phyloP scores from a whole-genome alignment of 257 asterid genomes.

The Przewalskia tangutica region DNA sequence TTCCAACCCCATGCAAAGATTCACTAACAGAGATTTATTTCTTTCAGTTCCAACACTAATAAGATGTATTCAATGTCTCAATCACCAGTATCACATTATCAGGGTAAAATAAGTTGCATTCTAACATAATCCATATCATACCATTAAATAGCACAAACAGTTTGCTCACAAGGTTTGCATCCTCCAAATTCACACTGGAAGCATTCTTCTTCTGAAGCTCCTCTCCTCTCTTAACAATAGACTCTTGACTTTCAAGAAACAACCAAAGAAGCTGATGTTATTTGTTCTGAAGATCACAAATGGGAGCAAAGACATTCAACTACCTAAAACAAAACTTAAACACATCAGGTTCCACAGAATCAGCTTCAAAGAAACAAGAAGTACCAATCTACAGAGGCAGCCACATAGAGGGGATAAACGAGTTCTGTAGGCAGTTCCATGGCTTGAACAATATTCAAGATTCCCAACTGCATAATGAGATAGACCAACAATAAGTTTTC shows the following conservation, averaged over 20 bases:
- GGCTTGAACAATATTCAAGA: constrained; percentile 63
- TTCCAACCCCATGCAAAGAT: neutral
- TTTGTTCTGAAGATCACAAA: neutral
- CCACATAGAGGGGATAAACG: constrained; percentile 70
- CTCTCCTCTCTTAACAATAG: constrained; percentile 75
- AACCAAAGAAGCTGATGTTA: constrained; percentile 13
- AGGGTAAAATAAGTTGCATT: neutral
- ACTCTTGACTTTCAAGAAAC: constrained; percentile 55
- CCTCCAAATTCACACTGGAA: constrained; percentile 74
- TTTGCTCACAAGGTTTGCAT: constrained; percentile 53
- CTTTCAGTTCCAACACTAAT: neutral
- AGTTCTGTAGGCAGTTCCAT: constrained; percentile 72
- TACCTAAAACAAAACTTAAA: neutral
- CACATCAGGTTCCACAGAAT: neutral
- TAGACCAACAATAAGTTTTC: neutral
- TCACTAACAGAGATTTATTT: neutral
- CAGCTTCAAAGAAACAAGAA: neutral
- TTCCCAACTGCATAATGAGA: constrained; percentile 54
- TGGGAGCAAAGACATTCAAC: neutral
- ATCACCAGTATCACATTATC: neutral
- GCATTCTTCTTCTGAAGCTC: constrained; percentile 83
- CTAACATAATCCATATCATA: constrained; percentile 14
- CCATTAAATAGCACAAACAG: constrained; percentile 75
- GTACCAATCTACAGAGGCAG: constrained; percentile 84
- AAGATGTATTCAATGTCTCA: neutral